phyloP scores from a whole-genome alignment of 805 yeast species.

The Metschnikowia santaceciliae region DNA sequence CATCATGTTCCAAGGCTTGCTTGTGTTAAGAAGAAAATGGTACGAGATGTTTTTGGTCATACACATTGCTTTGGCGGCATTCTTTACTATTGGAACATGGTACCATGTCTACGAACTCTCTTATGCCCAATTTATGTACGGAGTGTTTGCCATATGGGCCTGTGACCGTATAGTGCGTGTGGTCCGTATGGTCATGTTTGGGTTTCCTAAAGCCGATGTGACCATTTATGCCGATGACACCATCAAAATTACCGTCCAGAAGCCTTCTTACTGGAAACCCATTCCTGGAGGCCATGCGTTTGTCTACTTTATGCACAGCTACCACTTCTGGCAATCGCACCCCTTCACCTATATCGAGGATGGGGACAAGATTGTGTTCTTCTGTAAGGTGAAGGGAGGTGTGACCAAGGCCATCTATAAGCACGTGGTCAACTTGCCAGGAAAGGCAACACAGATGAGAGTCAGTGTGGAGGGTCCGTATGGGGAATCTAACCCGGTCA shows the following conservation, averaged over 20 bases:
- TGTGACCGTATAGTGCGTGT: conserved; percentile 38
- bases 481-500: conserved; percentile 49
- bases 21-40: conserved; percentile 19
- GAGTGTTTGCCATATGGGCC: conserved; percentile 62
- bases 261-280: conserved; percentile 47
- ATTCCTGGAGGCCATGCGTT: conserved; percentile 57
- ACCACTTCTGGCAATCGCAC: conserved; percentile 65
- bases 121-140: conserved; percentile 38
- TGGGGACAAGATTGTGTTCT: conserved; percentile 23
- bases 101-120: conserved; percentile 14
- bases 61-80: conserved; percentile 22
- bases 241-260: conserved; percentile 43
- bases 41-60: conserved; percentile 23
- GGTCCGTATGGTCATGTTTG: conserved; percentile 28
- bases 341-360: conserved; percentile 41
- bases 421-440: conserved; percentile 25
- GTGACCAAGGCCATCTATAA: conserved; percentile 31
- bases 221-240: conserved; percentile 40
- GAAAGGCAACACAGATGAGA: conserved; percentile 23
- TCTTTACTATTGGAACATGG: conserved; percentile 22
- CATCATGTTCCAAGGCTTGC: conserved; percentile 15
- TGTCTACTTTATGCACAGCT: conserved; percentile 50
- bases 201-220: conserved; percentile 33
- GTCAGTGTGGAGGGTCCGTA: conserved; percentile 65
- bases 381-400: conserved; percentile 36